phyloP scores from a whole-genome alignment of 2,329 filamentous ascomycete genomes.

The Onygenales sp. region DNA sequence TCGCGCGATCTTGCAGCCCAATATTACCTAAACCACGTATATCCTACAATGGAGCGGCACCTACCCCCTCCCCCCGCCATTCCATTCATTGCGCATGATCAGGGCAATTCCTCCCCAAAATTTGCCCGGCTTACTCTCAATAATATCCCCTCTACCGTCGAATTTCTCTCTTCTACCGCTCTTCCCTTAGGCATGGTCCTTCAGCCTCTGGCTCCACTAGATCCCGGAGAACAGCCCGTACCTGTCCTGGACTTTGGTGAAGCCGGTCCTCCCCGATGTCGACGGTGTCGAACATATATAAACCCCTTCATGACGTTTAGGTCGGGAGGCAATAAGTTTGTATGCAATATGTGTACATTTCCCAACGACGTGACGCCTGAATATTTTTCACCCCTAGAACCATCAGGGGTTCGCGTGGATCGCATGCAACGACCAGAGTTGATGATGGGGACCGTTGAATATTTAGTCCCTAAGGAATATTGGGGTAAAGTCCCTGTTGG shows the following conservation, averaged over 20 bases:
- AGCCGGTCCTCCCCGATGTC: slow-evolving; percentile 76
- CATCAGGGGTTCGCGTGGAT: slow-evolving; percentile 77
- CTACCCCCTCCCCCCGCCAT: slow-evolving; percentile 79
- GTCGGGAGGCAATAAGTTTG: slow-evolving; percentile 87
- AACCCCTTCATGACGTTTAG: slow-evolving; percentile 99
- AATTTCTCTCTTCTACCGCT: slow-evolving; percentile 69
- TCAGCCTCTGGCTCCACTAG: slow-evolving; percentile 75
- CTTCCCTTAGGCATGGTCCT: slow-evolving; percentile 80
- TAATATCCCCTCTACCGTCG: slow-evolving; percentile 75
- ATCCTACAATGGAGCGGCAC: slow-evolving; percentile 91
- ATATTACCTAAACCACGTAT: slow-evolving; percentile 78
- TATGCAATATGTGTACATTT: slow-evolving; percentile 96
- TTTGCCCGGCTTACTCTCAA: slow-evolving; percentile 86
- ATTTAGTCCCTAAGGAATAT: slow-evolving; percentile 95
- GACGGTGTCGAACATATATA: slow-evolving; percentile 89
- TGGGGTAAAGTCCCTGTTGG: slow-evolving; percentile 92
- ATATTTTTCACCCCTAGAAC: slow-evolving; percentile 87
- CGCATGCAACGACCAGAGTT: slow-evolving; percentile 82
- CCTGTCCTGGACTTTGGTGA: slow-evolving; percentile 95
- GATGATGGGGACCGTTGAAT: slow-evolving; percentile 86
- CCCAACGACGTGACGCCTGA: slow-evolving; percentile 88
- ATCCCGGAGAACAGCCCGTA: slow-evolving; percentile 75
- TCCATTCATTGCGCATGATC: slow-evolving; percentile 88
- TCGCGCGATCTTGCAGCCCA: slow-evolving; percentile 74
- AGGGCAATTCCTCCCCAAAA: slow-evolving; percentile 94